Evolutionary conservation across 768 basidiomycete species (phyloP).

Genomic region (Termitomyces eurrhizus): DNA sequence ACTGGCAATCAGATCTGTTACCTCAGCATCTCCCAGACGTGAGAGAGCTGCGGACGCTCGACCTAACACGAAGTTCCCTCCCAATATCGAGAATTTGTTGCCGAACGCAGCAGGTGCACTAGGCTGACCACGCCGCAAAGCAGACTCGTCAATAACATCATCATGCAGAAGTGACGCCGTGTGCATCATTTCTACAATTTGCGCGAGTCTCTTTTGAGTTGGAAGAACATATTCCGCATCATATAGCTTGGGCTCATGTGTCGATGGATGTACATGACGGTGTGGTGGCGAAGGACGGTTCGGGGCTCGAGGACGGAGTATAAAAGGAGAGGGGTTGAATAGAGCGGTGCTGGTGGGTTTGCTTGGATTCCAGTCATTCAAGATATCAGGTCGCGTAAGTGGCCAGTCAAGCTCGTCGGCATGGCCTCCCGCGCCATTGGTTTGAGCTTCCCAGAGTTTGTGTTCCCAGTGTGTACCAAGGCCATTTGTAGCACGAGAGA

Average conservation of each 20-base stretch:
- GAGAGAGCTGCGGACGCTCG: conserved; percentile 79
- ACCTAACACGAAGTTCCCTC: conserved; percentile 88
- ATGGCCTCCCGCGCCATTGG: conserved; percentile 45
- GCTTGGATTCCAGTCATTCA: conserved; percentile 88
- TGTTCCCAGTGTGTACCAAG: conserved; percentile 60
- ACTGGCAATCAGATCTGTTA: conserved; percentile 84
- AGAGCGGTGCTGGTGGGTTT: conserved; percentile 59
- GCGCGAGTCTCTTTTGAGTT: conserved; percentile 85
- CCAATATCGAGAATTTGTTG: conserved; percentile 84
- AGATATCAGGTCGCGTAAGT: conserved; percentile 66
- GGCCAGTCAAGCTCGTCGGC: conserved; percentile 65
- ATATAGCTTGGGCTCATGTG: conserved; percentile 17
- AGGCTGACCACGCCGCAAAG: conserved; percentile 70
- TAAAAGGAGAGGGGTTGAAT: conserved; percentile 44
- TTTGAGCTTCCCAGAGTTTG: conserved; percentile 52
- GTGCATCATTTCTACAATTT: conserved; percentile 96
- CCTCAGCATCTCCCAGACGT: conserved; percentile 76
- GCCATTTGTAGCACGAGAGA: conserved; percentile 88
- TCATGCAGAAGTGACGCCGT: conserved; percentile 95
- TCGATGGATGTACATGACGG: conserved; percentile 14
- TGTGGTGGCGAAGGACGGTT: conserved; percentile 27
- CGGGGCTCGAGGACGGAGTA: conserved; percentile 23
- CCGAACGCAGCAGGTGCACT: conserved; percentile 83
- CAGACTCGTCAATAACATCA: conserved; percentile 87
- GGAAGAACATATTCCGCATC: conserved; percentile 52